These are phyloP conservation scores for Intubia oerlemansii DNA, from an alignment of 2,329 filamentous ascomycete species.

Conservation along the genomic window DNA sequence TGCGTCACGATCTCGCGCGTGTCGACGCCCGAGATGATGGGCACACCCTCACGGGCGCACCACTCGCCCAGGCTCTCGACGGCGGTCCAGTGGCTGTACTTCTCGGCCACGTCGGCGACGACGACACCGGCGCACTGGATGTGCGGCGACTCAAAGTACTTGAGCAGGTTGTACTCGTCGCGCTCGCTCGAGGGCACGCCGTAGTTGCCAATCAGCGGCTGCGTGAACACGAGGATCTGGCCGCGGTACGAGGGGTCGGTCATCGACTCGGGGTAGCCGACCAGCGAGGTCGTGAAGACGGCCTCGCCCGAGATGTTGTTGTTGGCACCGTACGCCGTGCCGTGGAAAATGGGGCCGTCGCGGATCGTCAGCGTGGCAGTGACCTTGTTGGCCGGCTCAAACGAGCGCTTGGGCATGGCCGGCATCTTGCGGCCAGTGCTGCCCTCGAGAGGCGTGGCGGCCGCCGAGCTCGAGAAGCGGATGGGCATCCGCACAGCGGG, in stretches of 20 bases:
- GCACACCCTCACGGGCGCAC: slow-evolving; percentile 91
- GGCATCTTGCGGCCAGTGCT: slow-evolving; percentile 52
- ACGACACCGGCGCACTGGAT: slow-evolving; percentile 93
- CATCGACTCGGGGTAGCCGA: slow-evolving; percentile 92
- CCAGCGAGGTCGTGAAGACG: slow-evolving; percentile 93
- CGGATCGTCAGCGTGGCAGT: slow-evolving; percentile 89
- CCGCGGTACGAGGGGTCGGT: slow-evolving; percentile 76
- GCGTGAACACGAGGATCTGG: slow-evolving; percentile 96
- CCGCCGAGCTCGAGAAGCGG: slow-evolving; percentile 13
- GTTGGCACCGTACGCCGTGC: slow-evolving; percentile 90
- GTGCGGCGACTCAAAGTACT: slow-evolving; percentile 96
- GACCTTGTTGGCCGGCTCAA: slow-evolving; percentile 40
- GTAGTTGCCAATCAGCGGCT: slow-evolving; percentile 96
- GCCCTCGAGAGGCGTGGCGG: slow-evolving; percentile 32
- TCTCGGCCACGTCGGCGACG: slow-evolving; percentile 77
- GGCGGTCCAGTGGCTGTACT: slow-evolving; percentile 97
- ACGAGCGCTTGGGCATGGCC: slow-evolving; percentile 32
- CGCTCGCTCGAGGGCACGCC: slow-evolving; percentile 74
- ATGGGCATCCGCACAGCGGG: slow-evolving; percentile 18
- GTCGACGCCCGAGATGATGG: slow-evolving; percentile 90
- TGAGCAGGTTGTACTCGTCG: slow-evolving; percentile 76
- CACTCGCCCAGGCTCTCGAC: slow-evolving; percentile 84
- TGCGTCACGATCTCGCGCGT: slow-evolving; percentile 92
- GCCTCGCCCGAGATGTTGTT: slow-evolving; percentile 94
- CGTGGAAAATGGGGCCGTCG: slow-evolving; percentile 88